Percentiles rank a stretch among this genome's conserved stretches.
phyloP scores from a whole-genome alignment of 1,284 basidiomycete genomes.

The Ceratobasidium sp. region DNA sequence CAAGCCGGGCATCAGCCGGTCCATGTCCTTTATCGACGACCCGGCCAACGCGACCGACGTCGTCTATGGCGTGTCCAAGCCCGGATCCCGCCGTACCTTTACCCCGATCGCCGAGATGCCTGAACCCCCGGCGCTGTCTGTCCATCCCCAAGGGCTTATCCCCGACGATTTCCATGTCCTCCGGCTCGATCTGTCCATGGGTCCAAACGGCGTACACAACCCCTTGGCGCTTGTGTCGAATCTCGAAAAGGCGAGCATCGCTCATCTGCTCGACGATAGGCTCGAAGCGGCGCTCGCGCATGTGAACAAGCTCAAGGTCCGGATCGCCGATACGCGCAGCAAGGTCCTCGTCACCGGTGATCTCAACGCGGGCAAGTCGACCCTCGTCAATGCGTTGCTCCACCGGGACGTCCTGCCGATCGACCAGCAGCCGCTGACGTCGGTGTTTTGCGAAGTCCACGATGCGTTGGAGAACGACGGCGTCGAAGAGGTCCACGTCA shows the following conservation, averaged over 20 bases:
- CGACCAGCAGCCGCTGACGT: slow-evolving; percentile 98
- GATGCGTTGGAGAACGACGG: slow-evolving; percentile 88
- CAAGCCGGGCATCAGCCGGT: slow-evolving; percentile 63
- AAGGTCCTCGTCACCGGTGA: slow-evolving; percentile 99
- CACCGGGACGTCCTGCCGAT: slow-evolving; percentile 93
- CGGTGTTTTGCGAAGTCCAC: slow-evolving; percentile 97
- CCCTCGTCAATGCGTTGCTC: slow-evolving; percentile 95
- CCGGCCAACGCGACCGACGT: slow-evolving; percentile 76
- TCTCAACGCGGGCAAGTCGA: slow-evolving; percentile 97
- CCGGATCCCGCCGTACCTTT: slow-evolving; percentile 62
- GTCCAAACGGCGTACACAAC: slow-evolving; percentile 75
- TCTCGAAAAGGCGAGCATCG: slow-evolving; percentile 92
- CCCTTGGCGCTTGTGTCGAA: slow-evolving; percentile 88
- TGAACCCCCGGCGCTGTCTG: slow-evolving; percentile 15
- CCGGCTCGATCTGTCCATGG: slow-evolving; percentile 93
- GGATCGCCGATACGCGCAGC: slow-evolving; percentile 92
- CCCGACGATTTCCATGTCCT: slow-evolving; percentile 83
- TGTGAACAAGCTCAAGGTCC: slow-evolving; percentile 85
- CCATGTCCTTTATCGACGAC: slow-evolving; percentile 86
- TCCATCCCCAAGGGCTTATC: slow-evolving; percentile 52
- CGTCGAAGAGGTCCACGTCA: slow-evolving; percentile 85
- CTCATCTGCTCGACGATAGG: slow-evolving; percentile 90
- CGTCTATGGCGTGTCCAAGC: slow-evolving; percentile 65
- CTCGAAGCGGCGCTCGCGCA: slow-evolving; percentile 84
- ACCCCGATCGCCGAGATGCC: slow-evolving; percentile 52